Base-by-base conservation (phyloP, 169 alveolate genomes). In the Cryptosporidium bovis region DNA sequence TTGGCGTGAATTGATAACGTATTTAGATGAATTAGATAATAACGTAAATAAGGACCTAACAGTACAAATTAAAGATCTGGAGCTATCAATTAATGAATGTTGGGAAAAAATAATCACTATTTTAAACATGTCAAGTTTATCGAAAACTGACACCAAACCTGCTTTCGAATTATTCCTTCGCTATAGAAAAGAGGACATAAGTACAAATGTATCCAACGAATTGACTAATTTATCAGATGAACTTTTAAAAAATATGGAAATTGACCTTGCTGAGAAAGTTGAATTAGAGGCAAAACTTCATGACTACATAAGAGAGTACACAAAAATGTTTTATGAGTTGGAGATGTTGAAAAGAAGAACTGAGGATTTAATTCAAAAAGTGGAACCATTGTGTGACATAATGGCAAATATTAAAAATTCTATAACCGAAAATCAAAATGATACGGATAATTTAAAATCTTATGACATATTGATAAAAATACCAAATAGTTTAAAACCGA, bases 1-100 rank as follows among this genome's bases (percentile, higher is more conserved):
- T 60, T 77, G 87, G 87, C 87, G 87, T 44, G 51, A 62, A 44
- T 33, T 77, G 33, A 40, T 62, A 6, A 60, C 31, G 29, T 60
- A 20, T 16, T 24, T 62, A 18, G 87, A 62, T 13, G 53, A 60
- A 62, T 34, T 44, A n/a, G 64, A 77, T 3, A 77, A 56, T 36
- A 15, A 44, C 1, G 20, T 77, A 1, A 56, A 77, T 56, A 18
- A 62, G 7, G 48, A 62, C 24, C 33, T 40, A 12, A 60, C n/a
- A 20, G 20, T 8, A 24, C 33, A n/a, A 3, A 56, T 77, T 27
- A 24, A 24, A n/a, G 71, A 33, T 29, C 36, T 44, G 5, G 36
- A 50, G n/a, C 34, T 77, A 10, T 62, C 36, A 15, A 16, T 44
- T 36, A 48, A 60, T 24, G 87, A 77, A 15, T 77, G 40, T n/a